Conservation (phyloP, 768 basidiomycete genomes). For the Boletus coccyginus region DNA sequence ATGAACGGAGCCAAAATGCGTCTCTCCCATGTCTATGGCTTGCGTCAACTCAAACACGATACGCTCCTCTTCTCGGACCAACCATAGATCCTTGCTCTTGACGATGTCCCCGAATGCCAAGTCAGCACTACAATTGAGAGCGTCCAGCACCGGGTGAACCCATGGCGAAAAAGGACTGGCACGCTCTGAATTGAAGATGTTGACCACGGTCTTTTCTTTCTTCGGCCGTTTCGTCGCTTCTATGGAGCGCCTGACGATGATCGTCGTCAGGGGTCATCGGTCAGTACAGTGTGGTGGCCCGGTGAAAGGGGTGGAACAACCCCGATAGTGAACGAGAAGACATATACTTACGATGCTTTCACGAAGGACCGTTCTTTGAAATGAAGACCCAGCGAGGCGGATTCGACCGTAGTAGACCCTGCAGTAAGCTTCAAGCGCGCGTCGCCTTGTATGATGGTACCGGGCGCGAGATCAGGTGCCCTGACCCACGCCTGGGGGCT, state of each 20-base stretch:
- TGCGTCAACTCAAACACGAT: constrained; percentile 13
- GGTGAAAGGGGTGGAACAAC: not conserved
- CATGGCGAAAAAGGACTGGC: not conserved
- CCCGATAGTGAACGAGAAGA: not conserved
- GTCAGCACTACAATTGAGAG: not conserved
- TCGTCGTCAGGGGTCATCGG: too few relatives aligned
- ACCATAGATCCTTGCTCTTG: constrained; percentile 5
- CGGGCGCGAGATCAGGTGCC: not conserved
- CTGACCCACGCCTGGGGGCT: not conserved
- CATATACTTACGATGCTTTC: not conserved
- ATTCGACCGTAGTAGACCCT: not conserved
- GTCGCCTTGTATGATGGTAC: not conserved
- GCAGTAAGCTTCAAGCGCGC: not conserved
- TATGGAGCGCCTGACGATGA: not conserved
- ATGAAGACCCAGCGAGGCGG: not conserved
- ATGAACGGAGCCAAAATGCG: not conserved
- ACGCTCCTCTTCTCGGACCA: constrained; percentile 12
- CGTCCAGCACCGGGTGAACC: not conserved
- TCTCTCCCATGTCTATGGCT: not conserved
- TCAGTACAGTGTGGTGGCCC: not conserved
- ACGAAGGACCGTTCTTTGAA: constrained; percentile 4
- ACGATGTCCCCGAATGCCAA: not conserved
- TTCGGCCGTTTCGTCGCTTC: not conserved
- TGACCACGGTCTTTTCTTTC: not conserved
- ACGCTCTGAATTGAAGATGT: not conserved